phyloP scores from a whole-genome alignment of 768 basidiomycete species.

The Mycena belliarum region DNA sequence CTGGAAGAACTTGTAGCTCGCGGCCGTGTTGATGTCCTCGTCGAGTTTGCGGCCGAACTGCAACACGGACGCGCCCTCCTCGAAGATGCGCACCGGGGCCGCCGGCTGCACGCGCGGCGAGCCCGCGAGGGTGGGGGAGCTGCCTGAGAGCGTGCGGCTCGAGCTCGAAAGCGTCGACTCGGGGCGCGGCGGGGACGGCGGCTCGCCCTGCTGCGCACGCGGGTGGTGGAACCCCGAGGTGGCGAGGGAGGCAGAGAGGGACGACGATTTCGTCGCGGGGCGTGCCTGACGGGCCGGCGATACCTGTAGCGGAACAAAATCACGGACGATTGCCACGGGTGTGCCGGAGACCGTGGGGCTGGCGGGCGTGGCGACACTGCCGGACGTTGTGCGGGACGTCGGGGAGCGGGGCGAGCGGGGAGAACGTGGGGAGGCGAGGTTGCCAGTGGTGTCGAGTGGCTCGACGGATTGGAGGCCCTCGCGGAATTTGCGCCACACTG shows the following conservation, averaged over 20 bases:
- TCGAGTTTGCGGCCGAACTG: conserved; percentile 42
- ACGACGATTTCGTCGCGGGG: conserved; percentile 53
- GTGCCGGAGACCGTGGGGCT: conserved; percentile 28
- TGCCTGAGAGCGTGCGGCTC: conserved; percentile 14
- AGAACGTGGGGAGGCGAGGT: conserved; percentile 15
- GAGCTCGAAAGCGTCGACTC: conserved; percentile 11
- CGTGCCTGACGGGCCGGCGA: conserved; percentile 38
- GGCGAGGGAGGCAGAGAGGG: conserved; percentile 71
- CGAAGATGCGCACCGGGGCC: conserved; percentile 15
- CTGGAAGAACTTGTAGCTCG: conserved; percentile 47
- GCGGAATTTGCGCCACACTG: conserved; percentile 62
- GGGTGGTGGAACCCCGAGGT: conserved; percentile 60
- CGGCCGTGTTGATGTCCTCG: conserved; percentile 44
- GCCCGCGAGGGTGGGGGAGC: conserved; percentile 35
- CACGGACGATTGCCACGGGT: conserved; percentile 45
- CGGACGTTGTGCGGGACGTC: conserved; percentile 1
- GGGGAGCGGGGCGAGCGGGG: conserved; percentile 19
- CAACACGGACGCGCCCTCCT: conserved; percentile 38
- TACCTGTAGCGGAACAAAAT: conserved; percentile 55
- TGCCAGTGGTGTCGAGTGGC: conserved; percentile 7
- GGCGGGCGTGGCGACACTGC: conserved; percentile 25
- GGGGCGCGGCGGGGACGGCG: conserved; percentile 20
- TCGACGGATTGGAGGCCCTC: conserved; percentile 36
- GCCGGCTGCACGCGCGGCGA: conserved; percentile 13
- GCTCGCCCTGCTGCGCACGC: conserved; percentile 29